These are phyloP conservation scores for Nothophytophthora sp. DNA, from an alignment of 352 stramenopile genomes.

Conservation along the genomic window DNA sequence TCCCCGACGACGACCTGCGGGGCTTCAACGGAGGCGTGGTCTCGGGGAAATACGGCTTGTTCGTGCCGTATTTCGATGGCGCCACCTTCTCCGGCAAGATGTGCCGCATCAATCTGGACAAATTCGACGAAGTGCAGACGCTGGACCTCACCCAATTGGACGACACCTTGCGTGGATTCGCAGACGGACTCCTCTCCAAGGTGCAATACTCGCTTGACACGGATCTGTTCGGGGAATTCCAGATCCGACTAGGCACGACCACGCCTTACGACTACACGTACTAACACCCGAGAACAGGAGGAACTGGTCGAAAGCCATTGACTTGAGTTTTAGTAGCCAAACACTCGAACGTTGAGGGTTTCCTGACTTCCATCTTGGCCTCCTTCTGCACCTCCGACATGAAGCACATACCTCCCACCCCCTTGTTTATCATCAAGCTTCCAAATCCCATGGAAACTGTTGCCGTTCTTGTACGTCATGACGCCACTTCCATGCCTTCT, in stretches of 20 bases:
- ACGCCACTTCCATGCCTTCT: constrained; percentile 72
- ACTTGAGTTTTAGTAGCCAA: constrained; percentile 34
- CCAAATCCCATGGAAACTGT: constrained; percentile 87
- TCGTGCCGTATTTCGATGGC: constrained; percentile 79
- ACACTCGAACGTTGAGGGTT: constrained; percentile 37
- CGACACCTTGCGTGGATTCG: constrained; percentile 45
- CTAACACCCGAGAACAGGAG: constrained; percentile 21
- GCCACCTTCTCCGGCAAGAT: constrained; percentile 67
- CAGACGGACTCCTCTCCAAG: constrained; percentile 52
- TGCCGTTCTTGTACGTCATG: constrained; percentile 83
- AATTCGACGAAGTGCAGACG: constrained; percentile 77
- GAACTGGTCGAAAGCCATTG: no score
- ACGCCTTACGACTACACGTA: constrained; percentile 73
- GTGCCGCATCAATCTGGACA: constrained; percentile 78
- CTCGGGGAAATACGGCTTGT: constrained; percentile 82
- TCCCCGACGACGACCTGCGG: constrained; percentile 55
- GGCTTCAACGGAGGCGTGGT: constrained; percentile 71
- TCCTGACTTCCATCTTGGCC: constrained; percentile 4
- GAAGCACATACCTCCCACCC: constrained; percentile 68
- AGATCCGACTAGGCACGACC: constrained; percentile 63
- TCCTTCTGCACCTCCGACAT: constrained; percentile 16
- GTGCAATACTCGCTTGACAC: constrained; percentile 43
- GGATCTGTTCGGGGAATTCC: constrained; percentile 64
- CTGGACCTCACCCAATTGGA: constrained; percentile 64
- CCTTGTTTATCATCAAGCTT: constrained; percentile 86